Base-by-base conservation (phyloP, 306 rosid species). In the Vicia villosa region DNA sequence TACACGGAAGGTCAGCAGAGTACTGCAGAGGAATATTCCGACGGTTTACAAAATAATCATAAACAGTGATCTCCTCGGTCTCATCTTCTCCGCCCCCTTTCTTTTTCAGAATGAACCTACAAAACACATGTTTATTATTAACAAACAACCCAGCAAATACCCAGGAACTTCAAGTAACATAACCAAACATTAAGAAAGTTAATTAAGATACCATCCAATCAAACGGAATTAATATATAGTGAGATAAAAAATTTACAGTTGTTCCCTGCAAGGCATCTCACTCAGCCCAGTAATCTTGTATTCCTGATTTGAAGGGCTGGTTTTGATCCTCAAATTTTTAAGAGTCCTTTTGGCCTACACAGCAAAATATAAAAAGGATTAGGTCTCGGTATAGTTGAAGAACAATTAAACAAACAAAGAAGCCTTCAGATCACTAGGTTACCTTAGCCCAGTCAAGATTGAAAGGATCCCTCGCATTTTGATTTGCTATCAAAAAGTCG, bases 281-380 rank as follows among this genome's bases (percentile, higher is more conserved):
- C 97, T 91, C 38, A 95, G 70, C 8, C 99, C 99, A 22, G 96
- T 85, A 34, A 95, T 95, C 81, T 91, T 95, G 75, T 68, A 95
- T 52, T 91, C 99, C 1, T 63, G 72, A 76, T 91, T 91, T 5
- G 95, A 63, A 0, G 99, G 99, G 14, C 79, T 89, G 0, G 85
- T 76, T 69, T 64, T 85, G 22, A 95, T 81, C 88, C 96, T 86
- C 77, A 95, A 75, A 78, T 95, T 95, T 74, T 91, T 95, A 0
- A 95, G 85, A 0, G 82, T 80, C 28, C 96, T 80, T 56, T 95
- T 91, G 5, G 99, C 97, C 99, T 95, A 86, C 63, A 51, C 4
- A 65, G 3, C n/a, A 16, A 58, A 54, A 74, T 2, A 8, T 52
- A 43, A 40, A 60, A 24, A 30, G 2, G 5, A 14, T 62, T 11